These are phyloP conservation scores for Talaromyces sp. DNA, from an alignment of 2,329 filamentous ascomycete species.

Conservation along the genomic window DNA sequence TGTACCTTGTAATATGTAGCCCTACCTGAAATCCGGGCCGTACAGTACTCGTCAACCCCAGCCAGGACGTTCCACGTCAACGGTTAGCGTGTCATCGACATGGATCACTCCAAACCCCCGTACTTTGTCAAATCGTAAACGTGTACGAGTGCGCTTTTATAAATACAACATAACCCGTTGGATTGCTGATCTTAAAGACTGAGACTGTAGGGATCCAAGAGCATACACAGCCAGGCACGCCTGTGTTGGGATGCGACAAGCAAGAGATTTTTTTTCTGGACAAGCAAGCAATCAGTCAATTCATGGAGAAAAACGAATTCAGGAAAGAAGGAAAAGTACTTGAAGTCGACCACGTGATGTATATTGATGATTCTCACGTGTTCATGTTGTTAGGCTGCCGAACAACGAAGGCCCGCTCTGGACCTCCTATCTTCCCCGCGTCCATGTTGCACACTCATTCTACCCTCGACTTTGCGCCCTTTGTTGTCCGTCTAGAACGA, in stretches of 20 bases:
- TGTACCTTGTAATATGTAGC: constrained; percentile 14
- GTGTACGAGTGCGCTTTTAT: background rate
- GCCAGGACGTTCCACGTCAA: constrained; percentile 14
- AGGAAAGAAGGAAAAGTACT: background rate
- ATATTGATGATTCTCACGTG: constrained; percentile 4
- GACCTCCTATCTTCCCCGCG: constrained; percentile 15
- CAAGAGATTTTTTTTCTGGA: background rate
- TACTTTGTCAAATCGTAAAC: background rate
- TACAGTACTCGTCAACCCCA: background rate
- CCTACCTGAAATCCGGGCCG: constrained; percentile 13
- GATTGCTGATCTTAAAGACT: background rate
- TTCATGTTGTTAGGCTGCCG: background rate
- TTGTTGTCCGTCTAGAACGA: background rate
- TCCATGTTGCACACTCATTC: background rate
- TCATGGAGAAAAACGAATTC: background rate
- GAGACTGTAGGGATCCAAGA: background rate
- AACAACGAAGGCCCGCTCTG: background rate
- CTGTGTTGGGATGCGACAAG: background rate
- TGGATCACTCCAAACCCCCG: background rate
- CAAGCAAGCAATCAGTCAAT: background rate
- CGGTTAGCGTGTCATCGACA: constrained; percentile 14
- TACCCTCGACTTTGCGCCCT: background rate
- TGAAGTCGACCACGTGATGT: constrained; percentile 7
- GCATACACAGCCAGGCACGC: background rate
- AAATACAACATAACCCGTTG: background rate